A percentile compares a stretch with the other conserved stretches of the same genome.
These are phyloP conservation scores for Hippophae rhamnoides DNA, from an alignment of 306 rosid genomes.

Conservation along the genomic window DNA sequence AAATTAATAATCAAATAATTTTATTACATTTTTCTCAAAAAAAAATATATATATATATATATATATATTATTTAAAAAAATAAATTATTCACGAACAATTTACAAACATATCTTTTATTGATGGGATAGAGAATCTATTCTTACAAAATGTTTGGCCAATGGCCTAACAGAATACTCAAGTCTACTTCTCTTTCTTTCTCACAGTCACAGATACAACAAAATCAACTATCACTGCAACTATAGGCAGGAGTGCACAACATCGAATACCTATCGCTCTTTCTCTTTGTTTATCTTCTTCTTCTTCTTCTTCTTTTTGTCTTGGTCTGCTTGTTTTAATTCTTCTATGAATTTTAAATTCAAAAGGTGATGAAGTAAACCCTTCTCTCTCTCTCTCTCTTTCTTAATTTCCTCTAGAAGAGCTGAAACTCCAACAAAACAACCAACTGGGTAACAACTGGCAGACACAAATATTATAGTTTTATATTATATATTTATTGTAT, in stretches of 20 bases:
- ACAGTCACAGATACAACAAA: no score
- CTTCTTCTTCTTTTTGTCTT: conserved; percentile 14
- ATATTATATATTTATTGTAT: neutral
- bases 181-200: neutral
- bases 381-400: conserved; percentile 9
- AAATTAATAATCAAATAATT: no score
- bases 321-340: conserved; percentile 15
- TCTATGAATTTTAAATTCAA: conserved; percentile 23
- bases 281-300: neutral
- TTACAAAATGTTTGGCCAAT: conserved; percentile 37
- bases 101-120: no score
- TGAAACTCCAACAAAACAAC: conserved; percentile 5
- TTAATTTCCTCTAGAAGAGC: conserved; percentile 7
- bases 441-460: no score
- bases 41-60: no score
- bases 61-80: no score
- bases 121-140: conserved; percentile 37
- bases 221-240: no score
- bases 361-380: conserved; percentile 24
- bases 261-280: neutral
- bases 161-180: conserved; percentile 20
- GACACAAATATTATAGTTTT: neutral
- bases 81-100: no score
- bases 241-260: neutral
- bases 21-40: no score